Evolutionary conservation across 1,284 basidiomycete genomes (phyloP), one percentile per base, ranked within the genome.

Genomic region (Ganoderma sp.): DNA sequence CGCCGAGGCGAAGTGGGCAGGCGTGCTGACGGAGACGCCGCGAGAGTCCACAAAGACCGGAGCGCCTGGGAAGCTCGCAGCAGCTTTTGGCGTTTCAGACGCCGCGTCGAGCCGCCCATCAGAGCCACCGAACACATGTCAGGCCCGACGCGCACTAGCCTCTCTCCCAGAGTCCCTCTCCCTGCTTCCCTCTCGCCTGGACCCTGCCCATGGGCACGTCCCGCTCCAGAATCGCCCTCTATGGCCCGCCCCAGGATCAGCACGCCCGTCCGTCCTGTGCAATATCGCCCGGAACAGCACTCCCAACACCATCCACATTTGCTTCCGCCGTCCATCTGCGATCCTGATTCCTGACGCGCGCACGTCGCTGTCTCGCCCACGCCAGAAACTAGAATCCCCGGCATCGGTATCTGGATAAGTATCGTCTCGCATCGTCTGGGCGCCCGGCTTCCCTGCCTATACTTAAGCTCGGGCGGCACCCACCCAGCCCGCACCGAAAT

Each of bases 281-380:
- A 52, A 58, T 39, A 39, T 58, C 52, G 15, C 52, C 52, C 52
- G 28, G 56, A 59, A 63, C 50, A 43, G 66, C 43, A 67, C 15
- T 6, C 7, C 56, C 56, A 34, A 58, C 34, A 39, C 56, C 34
- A 22, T 22, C 41, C 64, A 52, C 68, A 69, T 72, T 69, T 72
- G 71, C 68, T 69, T 70, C 71, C 71, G 71, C 61, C 71, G 70
- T 70, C 71, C 71, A 72, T 70, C 71, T 70, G 67, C 67, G 67
- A 67, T 66, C 42, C 63, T 67, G 32, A 32, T 32, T 32, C 32
- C 32, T 32, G 65, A 68, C 67, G 68, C 68, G 71, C 67, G 66
- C 68, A 64, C 59, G 67, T 64, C 68, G 63, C 61, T 69, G 64
- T 62, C 66, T 66, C 8, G 37, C 37, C 37, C 37, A 10, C 8